A percentile compares a stretch with the other conserved stretches of the same genome.
These are phyloP conservation scores for Eutrema yunnanense DNA, from an alignment of 345 rosid genomes.

Conservation along the genomic window DNA sequence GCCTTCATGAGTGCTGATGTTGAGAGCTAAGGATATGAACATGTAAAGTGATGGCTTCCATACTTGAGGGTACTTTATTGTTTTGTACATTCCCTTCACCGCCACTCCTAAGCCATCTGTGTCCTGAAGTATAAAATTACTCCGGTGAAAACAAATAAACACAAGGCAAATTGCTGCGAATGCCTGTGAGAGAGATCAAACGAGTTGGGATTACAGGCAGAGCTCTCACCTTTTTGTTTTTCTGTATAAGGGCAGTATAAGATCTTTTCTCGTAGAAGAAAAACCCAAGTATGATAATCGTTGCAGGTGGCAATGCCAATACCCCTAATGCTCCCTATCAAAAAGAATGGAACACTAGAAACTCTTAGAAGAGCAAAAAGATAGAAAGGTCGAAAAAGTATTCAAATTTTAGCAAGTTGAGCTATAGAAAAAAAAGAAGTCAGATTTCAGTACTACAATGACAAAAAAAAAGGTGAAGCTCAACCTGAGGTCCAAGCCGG, in stretches of 20 bases:
- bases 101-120: constrained; percentile 42
- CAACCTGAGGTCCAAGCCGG: constrained; percentile 69
- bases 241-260: constrained; percentile 26
- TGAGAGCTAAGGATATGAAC: constrained; percentile 69
- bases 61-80: constrained; percentile 65
- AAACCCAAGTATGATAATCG: constrained; percentile 50
- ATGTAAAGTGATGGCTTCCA: constrained; percentile 87
- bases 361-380: background rate
- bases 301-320: constrained; percentile 54
- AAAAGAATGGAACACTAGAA: background rate
- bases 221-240: constrained; percentile 43
- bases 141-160: background rate
- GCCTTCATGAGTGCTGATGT: constrained; percentile 76
- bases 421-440: background rate
- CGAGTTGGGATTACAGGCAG: background rate
- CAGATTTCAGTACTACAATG: background rate
- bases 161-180: background rate
- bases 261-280: constrained; percentile 53
- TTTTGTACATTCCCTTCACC: constrained; percentile 44
- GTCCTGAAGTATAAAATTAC: constrained; percentile 29
- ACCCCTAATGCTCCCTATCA: constrained; percentile 58
- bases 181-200: background rate
- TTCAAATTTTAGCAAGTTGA: background rate
- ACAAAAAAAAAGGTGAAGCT: background rate
- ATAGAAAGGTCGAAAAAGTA: background rate